These are phyloP conservation scores for Fabrea salina DNA, from an alignment of 169 alveolate species.

Conservation along the genomic window DNA sequence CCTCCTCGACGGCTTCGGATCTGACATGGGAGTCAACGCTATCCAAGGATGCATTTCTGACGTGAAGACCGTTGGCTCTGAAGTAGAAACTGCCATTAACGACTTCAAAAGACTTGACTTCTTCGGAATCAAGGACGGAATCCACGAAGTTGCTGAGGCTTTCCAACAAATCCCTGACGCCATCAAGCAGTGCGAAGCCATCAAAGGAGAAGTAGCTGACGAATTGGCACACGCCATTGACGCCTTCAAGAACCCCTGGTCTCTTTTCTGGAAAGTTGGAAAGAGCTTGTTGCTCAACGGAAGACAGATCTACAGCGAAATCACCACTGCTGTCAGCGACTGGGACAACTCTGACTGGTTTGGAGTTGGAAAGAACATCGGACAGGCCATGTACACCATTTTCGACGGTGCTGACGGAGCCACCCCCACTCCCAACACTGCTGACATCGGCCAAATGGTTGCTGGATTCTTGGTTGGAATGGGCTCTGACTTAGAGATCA, in stretches of 20 bases:
- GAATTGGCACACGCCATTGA: neutral
- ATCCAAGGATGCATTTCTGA: neutral
- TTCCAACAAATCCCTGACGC: neutral
- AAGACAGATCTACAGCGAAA: slow-evolving; percentile 9
- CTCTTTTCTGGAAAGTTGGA: neutral
- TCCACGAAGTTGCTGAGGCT: neutral
- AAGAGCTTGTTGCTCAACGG: neutral
- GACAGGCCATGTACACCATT: too few species aligned
- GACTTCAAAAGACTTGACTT: neutral
- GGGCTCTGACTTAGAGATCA: neutral
- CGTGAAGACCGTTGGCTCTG: neutral
- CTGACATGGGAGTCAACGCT: neutral
- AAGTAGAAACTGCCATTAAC: neutral
- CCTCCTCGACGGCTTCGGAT: neutral
- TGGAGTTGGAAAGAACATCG: neutral
- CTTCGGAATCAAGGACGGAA: neutral
- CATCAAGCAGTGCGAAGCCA: neutral
- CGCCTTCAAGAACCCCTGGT: neutral
- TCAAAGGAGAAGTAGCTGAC: neutral
- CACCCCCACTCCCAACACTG: neutral
- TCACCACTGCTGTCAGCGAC: neutral
- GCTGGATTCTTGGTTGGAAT: neutral
- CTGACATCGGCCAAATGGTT: neutral
- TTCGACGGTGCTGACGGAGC: too few species aligned
- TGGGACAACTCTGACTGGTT: neutral